Percentiles rank a stretch among this genome's conserved stretches.
Conservation (phyloP, 2,329 filamentous ascomycete species). For the Alternaria dauci region DNA sequence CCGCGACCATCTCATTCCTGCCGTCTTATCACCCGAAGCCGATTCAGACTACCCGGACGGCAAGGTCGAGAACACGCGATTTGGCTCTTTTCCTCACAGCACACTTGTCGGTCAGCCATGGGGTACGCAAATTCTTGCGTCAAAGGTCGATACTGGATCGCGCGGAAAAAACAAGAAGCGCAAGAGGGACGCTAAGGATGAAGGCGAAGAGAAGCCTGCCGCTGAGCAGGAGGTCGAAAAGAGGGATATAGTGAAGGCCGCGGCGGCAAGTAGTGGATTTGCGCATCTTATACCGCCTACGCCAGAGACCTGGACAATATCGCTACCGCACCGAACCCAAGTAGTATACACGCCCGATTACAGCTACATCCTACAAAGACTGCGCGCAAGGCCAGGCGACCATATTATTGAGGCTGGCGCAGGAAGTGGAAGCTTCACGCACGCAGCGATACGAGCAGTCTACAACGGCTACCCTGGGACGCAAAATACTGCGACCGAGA, state of each 20-base stretch:
- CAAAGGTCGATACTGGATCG: slow-evolving; percentile 90
- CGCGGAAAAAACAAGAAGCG: slow-evolving; percentile 69
- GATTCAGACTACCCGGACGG: slow-evolving; percentile 56
- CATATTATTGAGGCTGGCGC: slow-evolving; percentile 81
- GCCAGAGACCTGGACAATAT: slow-evolving; percentile 82
- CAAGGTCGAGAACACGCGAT: slow-evolving; percentile 81
- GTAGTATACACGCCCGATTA: slow-evolving; percentile 89
- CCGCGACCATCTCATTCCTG: slow-evolving; percentile 82
- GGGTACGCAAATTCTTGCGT: slow-evolving; percentile 92
- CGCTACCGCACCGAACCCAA: slow-evolving; percentile 81
- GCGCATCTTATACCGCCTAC: slow-evolving; percentile 81
- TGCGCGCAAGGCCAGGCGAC: slow-evolving; percentile 76
- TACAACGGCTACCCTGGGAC: slow-evolving; percentile 72
- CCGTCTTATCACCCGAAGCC: slow-evolving; percentile 61
- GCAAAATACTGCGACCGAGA: slow-evolving; percentile 9
- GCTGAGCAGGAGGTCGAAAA: slow-evolving; percentile 44
- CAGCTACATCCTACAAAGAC: slow-evolving; percentile 80
- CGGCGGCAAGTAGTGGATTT: slow-evolving; percentile 71
- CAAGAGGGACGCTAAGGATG: slow-evolving; percentile 54
- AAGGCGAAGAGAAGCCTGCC: slow-evolving; percentile 25
- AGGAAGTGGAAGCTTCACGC: slow-evolving; percentile 84
- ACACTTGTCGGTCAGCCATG: slow-evolving; percentile 75
- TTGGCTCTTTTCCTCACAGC: slow-evolving; percentile 74
- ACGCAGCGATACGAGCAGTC: slow-evolving; percentile 77
- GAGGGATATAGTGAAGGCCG: slow-evolving; percentile 40